Evolutionary conservation across 305 asterid species (phyloP).

Genomic region (Fraxinus xanthoxyloides): DNA sequence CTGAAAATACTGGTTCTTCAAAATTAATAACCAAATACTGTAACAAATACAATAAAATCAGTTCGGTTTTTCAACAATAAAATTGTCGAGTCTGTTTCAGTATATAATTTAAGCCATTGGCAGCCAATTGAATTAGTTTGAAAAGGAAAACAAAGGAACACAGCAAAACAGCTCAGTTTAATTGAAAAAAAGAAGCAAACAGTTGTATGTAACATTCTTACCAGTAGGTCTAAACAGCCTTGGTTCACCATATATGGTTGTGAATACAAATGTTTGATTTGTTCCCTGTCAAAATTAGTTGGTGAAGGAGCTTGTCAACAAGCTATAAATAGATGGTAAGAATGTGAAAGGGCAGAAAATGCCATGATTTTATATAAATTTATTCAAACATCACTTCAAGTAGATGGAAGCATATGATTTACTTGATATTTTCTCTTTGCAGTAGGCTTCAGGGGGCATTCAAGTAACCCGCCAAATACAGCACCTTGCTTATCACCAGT

Average conservation of each 20-base stretch:
- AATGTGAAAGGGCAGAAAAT: constrained; percentile 2
- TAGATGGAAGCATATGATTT: constrained; percentile 21
- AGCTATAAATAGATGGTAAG: not conserved
- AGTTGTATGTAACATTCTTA: constrained; percentile 31
- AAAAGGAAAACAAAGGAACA: not conserved
- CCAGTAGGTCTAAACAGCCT: constrained; percentile 95
- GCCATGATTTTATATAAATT: not conserved
- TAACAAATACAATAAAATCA: not conserved
- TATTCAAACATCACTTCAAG: not conserved
- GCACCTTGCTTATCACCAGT: constrained; percentile 95
- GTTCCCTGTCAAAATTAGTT: constrained; percentile 61
- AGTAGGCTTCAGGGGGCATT: constrained; percentile 85
- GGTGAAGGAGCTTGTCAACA: constrained; percentile 18
- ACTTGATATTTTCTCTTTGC: constrained; percentile 92
- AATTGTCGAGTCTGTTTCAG: not conserved
- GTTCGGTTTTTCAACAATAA: not conserved
- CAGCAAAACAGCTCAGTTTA: not conserved
- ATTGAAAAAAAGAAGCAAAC: not conserved
- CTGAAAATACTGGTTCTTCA: not conserved
- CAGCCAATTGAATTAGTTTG: not conserved
- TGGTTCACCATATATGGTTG: constrained; percentile 90
- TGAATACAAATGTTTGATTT: constrained; percentile 82
- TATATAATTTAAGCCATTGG: not conserved
- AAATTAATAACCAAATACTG: not conserved
- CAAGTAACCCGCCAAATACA: constrained; percentile 89